These are phyloP conservation scores for Phytophthora lateralis DNA, from an alignment of 352 stramenopile genomes.

Conservation along the genomic window DNA sequence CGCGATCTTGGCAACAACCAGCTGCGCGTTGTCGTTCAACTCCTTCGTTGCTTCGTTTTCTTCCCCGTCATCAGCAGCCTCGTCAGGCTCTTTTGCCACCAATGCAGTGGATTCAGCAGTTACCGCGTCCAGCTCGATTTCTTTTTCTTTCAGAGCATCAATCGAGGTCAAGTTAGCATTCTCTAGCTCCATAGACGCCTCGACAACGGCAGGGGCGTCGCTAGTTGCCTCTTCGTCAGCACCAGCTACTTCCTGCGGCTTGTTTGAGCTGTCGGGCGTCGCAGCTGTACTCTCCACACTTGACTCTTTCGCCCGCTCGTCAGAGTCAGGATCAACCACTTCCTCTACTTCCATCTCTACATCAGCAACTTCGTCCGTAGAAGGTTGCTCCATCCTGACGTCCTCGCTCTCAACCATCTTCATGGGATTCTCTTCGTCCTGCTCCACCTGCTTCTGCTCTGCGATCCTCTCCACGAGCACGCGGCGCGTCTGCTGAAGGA, in stretches of 20 bases:
- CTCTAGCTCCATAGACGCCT: slow-evolving; percentile 8
- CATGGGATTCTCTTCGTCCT: background rate
- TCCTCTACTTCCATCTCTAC: slow-evolving; percentile 7
- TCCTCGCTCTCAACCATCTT: slow-evolving; percentile 14
- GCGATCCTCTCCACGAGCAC: slow-evolving; percentile 51
- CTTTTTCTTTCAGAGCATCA: slow-evolving; percentile 28
- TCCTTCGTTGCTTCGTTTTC: slow-evolving; percentile 2
- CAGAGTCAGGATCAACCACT: slow-evolving; percentile 1
- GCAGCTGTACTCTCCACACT: slow-evolving; percentile 3
- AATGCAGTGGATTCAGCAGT: background rate
- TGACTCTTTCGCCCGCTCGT: background rate
- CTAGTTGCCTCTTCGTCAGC: slow-evolving; percentile 1
- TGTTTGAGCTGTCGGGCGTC: slow-evolving; percentile 3
- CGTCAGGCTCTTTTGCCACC: background rate
- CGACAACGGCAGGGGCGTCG: background rate
- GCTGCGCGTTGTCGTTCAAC: slow-evolving; percentile 6
- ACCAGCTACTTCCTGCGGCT: background rate
- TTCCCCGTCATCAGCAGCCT: background rate
- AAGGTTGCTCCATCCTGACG: slow-evolving; percentile 7
- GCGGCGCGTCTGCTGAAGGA: slow-evolving; percentile 66
- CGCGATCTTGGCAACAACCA: slow-evolving; percentile 12
- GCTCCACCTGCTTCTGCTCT: slow-evolving; percentile 21
- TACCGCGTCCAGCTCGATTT: slow-evolving; percentile 27
- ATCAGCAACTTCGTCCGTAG: slow-evolving; percentile 4
- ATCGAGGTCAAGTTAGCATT: background rate